Percentiles rank a stretch among this genome's conserved stretches.
phyloP scores from a whole-genome alignment of 257 asterid species.

The Phtheirospermum japonicum region DNA sequence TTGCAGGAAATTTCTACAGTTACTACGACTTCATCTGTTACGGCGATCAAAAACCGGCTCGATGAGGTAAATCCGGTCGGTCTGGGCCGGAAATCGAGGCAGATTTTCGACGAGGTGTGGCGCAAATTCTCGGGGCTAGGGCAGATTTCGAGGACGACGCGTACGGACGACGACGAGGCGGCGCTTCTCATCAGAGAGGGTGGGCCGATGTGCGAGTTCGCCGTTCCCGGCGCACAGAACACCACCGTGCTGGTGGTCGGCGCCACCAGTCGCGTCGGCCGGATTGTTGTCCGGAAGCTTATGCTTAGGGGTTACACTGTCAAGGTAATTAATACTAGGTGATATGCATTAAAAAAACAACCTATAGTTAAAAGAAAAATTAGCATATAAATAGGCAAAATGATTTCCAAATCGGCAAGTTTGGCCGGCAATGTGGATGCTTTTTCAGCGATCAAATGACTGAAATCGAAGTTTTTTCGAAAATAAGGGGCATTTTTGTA shows the following conservation, averaged over 20 bases:
- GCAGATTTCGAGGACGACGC: constrained; percentile 76
- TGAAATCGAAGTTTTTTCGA: too few species aligned
- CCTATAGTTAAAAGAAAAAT: too few species aligned
- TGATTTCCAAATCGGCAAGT: too few species aligned
- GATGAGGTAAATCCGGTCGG: constrained; percentile 97
- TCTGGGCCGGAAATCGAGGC: constrained; percentile 81
- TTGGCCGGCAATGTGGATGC: too few species aligned
- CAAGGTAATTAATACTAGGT: constrained; percentile 49
- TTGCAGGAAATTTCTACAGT: constrained; percentile 26
- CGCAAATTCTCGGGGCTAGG: constrained; percentile 93
- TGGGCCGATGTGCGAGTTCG: constrained; percentile 96
- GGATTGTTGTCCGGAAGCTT: constrained; percentile 86
- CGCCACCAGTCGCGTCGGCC: constrained; percentile 96
- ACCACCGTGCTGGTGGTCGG: constrained; percentile 94
- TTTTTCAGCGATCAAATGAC: too few species aligned
- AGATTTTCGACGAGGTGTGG: constrained; percentile 94
- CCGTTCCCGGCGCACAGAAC: constrained; percentile 94
- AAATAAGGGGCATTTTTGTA: too few species aligned
- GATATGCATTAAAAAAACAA: too few species aligned
- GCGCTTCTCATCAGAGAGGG: constrained; percentile 66
- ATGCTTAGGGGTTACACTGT: constrained; percentile 97
- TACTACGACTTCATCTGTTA: constrained; percentile 37
- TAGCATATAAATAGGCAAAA: too few species aligned
- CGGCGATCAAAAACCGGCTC: constrained; percentile 59
- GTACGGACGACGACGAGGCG: constrained; percentile 63